Evolutionary conservation across 108 stramenopile genomes (phyloP).

Genomic region (Conticribra weissflogii): DNA sequence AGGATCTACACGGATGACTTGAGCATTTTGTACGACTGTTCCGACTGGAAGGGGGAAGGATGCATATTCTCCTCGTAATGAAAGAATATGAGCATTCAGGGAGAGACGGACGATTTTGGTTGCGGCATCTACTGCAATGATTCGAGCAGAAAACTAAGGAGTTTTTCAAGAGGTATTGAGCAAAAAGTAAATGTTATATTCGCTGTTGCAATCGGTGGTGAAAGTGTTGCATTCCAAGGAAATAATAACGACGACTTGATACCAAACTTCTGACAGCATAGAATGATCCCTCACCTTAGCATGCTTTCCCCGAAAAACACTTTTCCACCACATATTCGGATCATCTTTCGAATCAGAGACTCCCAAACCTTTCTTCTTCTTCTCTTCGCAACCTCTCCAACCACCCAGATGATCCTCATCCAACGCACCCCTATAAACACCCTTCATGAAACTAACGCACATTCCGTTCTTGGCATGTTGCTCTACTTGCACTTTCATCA

Average conservation of each 20-base stretch:
- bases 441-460: slow-evolving; percentile 71
- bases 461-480: slow-evolving; percentile 80
- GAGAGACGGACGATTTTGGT: slow-evolving; percentile 84
- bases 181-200: background rate
- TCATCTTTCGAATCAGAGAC: slow-evolving; percentile 9
- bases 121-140: slow-evolving; percentile 75
- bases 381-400: slow-evolving; percentile 27
- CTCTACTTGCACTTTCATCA: slow-evolving; percentile 70
- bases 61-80: slow-evolving; percentile 33
- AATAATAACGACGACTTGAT: too few species aligned
- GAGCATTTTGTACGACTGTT: slow-evolving; percentile 62
- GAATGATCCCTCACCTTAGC: slow-evolving; percentile 37
- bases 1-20: slow-evolving; percentile 79
- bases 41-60: slow-evolving; percentile 55
- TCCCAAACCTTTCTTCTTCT: slow-evolving; percentile 1
- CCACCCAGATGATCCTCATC: slow-evolving; percentile 76
- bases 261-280: too few species aligned
- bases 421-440: slow-evolving; percentile 79
- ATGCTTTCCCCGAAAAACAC: slow-evolving; percentile 43
- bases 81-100: slow-evolving; percentile 68
- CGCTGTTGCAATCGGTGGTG: background rate
- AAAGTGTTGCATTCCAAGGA: too few species aligned
- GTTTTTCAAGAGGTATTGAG: slow-evolving; percentile 15
- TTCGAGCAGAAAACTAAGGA: slow-evolving; percentile 69
- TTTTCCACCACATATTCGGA: slow-evolving; percentile 54